Evolutionary conservation across 345 rosid species (phyloP).

Genomic region (Acer yangbiense): DNA sequence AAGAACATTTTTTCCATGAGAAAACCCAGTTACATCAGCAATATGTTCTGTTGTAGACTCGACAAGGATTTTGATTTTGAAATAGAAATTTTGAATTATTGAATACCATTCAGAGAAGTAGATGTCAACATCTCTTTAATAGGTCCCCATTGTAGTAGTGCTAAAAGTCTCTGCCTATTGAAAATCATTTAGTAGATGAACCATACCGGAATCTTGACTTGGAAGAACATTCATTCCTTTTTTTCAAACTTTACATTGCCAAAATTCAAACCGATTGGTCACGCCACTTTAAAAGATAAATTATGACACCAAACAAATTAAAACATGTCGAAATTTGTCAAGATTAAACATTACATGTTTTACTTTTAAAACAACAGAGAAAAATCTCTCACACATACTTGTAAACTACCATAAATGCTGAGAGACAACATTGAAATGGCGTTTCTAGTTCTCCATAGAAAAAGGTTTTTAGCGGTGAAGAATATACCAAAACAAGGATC

Average conservation of each 20-base stretch:
- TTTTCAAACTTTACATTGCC: slow-evolving; percentile 6
- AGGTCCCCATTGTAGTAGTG: background rate
- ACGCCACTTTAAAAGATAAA: background rate
- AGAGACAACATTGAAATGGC: too few relatives aligned
- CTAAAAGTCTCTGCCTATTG: slow-evolving; percentile 11
- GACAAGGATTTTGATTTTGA: background rate
- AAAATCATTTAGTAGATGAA: background rate
- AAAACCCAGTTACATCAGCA: slow-evolving; percentile 14
- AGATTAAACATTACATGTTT: too few relatives aligned
- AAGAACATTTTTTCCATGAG: background rate
- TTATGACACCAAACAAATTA: too few relatives aligned
- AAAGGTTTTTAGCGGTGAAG: background rate
- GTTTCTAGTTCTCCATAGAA: too few relatives aligned
- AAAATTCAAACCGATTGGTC: slow-evolving; percentile 19
- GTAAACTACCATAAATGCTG: too few relatives aligned
- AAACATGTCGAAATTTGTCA: fast-evolving
- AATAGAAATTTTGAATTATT: too few relatives aligned
- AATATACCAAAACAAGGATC: background rate
- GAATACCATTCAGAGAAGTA: background rate
- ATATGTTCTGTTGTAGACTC: background rate
- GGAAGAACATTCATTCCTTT: background rate
- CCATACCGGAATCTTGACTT: slow-evolving; percentile 28
- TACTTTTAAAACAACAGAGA: too few relatives aligned
- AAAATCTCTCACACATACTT: too few relatives aligned
- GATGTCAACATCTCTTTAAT: slow-evolving; percentile 15